phyloP scores from a whole-genome alignment of 805 yeast genomes.

The Saturnispora dispora region DNA sequence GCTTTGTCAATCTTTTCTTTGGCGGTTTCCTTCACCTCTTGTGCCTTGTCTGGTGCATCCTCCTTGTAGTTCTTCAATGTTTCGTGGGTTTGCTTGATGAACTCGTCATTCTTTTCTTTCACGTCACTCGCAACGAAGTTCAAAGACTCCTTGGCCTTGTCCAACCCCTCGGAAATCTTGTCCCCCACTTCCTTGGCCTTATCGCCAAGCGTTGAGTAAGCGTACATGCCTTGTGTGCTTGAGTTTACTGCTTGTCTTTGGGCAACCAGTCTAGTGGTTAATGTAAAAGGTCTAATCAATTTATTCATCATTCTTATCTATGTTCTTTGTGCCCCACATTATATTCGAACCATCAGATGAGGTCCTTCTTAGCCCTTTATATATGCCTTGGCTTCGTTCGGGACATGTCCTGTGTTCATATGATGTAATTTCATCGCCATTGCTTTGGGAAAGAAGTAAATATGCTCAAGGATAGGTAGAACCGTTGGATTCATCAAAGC shows the following conservation, averaged over 20 bases:
- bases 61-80: not conserved
- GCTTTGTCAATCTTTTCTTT: conserved; percentile 3
- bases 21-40: conserved; percentile 7
- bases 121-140: conserved; percentile 1
- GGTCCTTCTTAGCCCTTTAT: not conserved
- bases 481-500: not conserved
- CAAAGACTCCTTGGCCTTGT: conserved; percentile 3
- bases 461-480: not conserved
- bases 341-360: not conserved
- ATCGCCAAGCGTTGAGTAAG: conserved; percentile 9
- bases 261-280: not conserved
- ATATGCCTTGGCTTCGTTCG: not conserved
- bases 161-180: not conserved
- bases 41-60: not conserved
- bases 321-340: not conserved
- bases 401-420: not conserved
- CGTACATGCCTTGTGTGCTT: not conserved
- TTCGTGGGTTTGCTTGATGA: not conserved
- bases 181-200: conserved; percentile 9
- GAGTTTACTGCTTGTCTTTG: not conserved
- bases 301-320: not conserved
- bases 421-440: not conserved
- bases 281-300: not conserved
- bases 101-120: not conserved
- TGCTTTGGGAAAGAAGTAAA: not conserved